A percentile compares a stretch with the other conserved stretches of the same genome.
These are phyloP conservation scores for Pulveroboletus sp. DNA, from an alignment of 768 basidiomycete species.

Conservation along the genomic window DNA sequence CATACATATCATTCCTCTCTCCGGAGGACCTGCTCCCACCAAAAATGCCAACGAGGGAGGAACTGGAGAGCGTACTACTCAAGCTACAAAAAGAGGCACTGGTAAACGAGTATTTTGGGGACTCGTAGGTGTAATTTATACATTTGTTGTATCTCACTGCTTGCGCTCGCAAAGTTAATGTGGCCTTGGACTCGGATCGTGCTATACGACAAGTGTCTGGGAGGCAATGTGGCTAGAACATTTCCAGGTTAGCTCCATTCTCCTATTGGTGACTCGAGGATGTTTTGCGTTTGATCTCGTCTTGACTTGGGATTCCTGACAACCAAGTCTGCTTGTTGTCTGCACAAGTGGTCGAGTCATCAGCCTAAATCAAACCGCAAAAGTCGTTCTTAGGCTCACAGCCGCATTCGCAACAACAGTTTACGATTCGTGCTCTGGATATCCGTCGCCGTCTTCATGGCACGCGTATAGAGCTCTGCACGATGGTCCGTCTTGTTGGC, in stretches of 20 bases:
- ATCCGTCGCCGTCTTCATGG: conserved; percentile 69
- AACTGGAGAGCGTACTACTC: conserved; percentile 78
- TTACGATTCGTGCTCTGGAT: conserved; percentile 76
- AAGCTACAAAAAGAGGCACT: conserved; percentile 77
- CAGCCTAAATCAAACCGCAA: neutral
- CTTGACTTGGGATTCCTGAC: conserved; percentile 60
- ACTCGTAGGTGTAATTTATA: conserved; percentile 21
- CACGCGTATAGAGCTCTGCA: conserved; percentile 69
- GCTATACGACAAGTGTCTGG: neutral
- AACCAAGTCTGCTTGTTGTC: conserved; percentile 79
- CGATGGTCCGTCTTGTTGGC: conserved; percentile 81
- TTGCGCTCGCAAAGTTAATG: neutral
- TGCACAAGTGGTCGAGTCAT: conserved; percentile 25
- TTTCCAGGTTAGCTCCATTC: conserved; percentile 11
- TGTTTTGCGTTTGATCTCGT: conserved; percentile 19
- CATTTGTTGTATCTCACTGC: conserved; percentile 8
- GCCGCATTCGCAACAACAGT: conserved; percentile 74
- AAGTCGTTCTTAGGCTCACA: conserved; percentile 50
- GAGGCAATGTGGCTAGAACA: neutral
- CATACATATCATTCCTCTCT: conserved; percentile 73
- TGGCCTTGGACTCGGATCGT: no score
- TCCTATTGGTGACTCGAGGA: conserved; percentile 17
- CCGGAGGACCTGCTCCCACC: conserved; percentile 73
- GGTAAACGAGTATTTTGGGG: conserved; percentile 76
- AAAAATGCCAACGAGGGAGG: conserved; percentile 67